Base-by-base conservation (phyloP, 108 stramenopile species). In the Conticribra weissflogii region DNA sequence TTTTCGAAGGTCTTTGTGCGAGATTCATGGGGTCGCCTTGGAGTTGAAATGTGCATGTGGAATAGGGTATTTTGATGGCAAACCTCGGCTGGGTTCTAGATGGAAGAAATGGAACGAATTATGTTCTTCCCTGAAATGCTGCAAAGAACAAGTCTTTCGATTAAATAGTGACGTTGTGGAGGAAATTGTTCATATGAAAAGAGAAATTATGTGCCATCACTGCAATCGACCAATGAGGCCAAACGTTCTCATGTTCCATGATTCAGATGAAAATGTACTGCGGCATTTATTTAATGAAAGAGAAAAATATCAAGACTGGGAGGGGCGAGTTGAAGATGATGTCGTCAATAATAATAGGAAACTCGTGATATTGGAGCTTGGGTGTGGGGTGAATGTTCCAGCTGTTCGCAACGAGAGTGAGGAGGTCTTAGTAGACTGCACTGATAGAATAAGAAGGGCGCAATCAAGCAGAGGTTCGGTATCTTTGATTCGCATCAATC, bases 281-380 rank as follows among this genome's bases (percentile, higher is more conserved):
- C 30, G 47, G 25, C 21, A 56, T 19, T 71, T 77, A 33, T 9
- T 54, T 9, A 50, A 41, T 14, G 56, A 78, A 47, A 33, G 77
- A 17, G 68, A 77, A 12, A 59, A 62, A 30, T 87, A 83, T 54
- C 82, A 83, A 56, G 27, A 51, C 12, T 87, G 86, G 86, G 84
- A 87, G 53, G 66, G 54, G 16, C 23, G 46, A 7, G 64, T 87
- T 15, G 84, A 87, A 63, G 73, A 68, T 15, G 68, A 65, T 2
- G 50, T 59, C 25, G 57, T 24, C 49, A 28, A 29, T 14, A 41
- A 70, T 21, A 54, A 44, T 1, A 58, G 31, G 30, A 72, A 51
- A 12, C 33, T 87, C 14, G 82, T 83, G 2, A 68, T 87, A n/a
- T 32, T 87, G 28, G 86, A 87, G 70, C 52, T 87, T 53, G 86